phyloP scores from a whole-genome alignment of 1,284 basidiomycete species.

The Erythrobasidium hasegawianum region DNA sequence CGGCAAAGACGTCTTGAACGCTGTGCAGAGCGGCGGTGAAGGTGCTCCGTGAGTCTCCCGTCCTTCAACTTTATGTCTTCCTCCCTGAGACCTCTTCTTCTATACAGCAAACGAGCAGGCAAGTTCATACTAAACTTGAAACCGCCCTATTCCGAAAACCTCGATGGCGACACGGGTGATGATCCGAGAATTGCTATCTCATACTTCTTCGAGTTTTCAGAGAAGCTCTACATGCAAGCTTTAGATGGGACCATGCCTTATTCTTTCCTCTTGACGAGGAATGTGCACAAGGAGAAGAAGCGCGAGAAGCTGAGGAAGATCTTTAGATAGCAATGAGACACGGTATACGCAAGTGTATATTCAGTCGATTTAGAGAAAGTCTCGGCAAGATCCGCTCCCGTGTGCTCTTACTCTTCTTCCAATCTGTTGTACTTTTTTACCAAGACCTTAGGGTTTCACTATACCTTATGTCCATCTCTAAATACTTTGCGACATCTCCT shows the following conservation, averaged over 20 bases:
- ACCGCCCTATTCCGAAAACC: not conserved
- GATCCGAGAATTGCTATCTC: constrained; percentile 20
- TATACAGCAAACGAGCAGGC: constrained; percentile 12
- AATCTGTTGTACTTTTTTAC: too few species aligned
- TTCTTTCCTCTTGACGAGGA: constrained; percentile 15
- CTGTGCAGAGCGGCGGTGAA: constrained; percentile 20
- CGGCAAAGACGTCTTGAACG: constrained; percentile 25
- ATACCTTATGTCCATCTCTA: too few species aligned
- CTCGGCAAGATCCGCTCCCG: too few species aligned
- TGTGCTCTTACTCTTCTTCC: too few species aligned
- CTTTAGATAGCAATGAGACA: not conserved
- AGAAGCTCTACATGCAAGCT: constrained; percentile 31
- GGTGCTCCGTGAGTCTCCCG: constrained; percentile 7
- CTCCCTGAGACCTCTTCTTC: not conserved
- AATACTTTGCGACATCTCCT: too few species aligned
- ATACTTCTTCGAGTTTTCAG: constrained; percentile 24
- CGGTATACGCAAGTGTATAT: too few species aligned
- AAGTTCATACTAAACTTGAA: constrained; percentile 18
- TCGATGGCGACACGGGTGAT: constrained; percentile 10
- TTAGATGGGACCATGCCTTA: constrained; percentile 22
- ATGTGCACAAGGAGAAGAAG: constrained; percentile 16
- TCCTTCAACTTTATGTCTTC: not conserved
- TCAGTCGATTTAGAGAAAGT: too few species aligned
- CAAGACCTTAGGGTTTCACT: too few species aligned
- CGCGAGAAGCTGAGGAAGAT: constrained; percentile 9